Conservation (phyloP, 2,329 filamentous ascomycete genomes). For the Leptoxyphium fumago region DNA sequence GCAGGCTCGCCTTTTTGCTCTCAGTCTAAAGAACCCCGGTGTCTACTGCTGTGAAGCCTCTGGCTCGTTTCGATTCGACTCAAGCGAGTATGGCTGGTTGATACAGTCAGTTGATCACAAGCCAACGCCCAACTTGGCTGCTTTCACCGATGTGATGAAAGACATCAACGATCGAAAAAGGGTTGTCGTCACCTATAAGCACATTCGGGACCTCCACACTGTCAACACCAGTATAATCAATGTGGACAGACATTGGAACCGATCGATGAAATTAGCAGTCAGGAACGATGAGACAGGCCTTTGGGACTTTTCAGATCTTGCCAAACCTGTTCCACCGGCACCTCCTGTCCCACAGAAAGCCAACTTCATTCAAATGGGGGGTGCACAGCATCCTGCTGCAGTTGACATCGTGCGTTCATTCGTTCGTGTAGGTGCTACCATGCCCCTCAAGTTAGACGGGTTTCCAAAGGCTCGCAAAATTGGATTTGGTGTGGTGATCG, state of each 20-base stretch:
- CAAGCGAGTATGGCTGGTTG: conserved; percentile 81
- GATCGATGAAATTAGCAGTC: conserved; percentile 83
- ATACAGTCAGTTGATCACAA: conserved; percentile 86
- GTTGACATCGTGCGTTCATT: conserved; percentile 90
- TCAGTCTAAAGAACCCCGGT: conserved; percentile 60
- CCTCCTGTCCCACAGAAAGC: conserved; percentile 61
- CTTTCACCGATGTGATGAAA: conserved; percentile 85
- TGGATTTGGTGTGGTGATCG: conserved; percentile 93
- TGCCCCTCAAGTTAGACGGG: conserved; percentile 95
- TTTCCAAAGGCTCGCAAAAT: conserved; percentile 90
- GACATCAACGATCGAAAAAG: conserved; percentile 65
- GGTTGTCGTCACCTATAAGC: conserved; percentile 89
- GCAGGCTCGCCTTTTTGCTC: conserved; percentile 88
- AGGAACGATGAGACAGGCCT: conserved; percentile 80
- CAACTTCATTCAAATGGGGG: conserved; percentile 82
- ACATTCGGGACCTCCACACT: conserved; percentile 86
- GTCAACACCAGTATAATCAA: conserved; percentile 85
- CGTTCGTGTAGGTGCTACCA: conserved; percentile 78
- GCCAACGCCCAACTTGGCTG: conserved; percentile 71
- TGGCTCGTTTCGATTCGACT: conserved; percentile 90
- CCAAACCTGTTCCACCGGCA: conserved; percentile 61
- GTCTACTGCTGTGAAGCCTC: conserved; percentile 92
- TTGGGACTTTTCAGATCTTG: conserved; percentile 87
- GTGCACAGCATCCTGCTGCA: conserved; percentile 76
- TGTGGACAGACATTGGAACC: conserved; percentile 89